Conservation (phyloP, 495 filamentous ascomycete genomes). For the Thermochaetoides thermophila region DNA sequence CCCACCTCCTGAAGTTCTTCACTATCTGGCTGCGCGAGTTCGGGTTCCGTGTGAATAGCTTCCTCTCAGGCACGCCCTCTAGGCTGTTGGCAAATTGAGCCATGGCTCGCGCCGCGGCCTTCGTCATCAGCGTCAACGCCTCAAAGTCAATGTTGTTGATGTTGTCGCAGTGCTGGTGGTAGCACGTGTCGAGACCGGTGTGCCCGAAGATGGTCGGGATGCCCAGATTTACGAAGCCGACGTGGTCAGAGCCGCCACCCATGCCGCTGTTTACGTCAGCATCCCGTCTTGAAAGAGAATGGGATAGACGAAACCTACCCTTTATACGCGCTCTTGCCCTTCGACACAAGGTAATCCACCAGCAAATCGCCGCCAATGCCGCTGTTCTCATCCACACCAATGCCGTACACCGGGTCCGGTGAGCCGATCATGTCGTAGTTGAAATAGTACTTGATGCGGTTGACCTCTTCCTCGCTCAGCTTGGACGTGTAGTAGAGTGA, state of each 20-base stretch:
- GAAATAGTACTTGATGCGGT: conserved; percentile 50
- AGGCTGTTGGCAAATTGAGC: conserved; percentile 36
- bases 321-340: conserved; percentile 16
- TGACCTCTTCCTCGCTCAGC: conserved; percentile 23
- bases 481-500: conserved; percentile 41
- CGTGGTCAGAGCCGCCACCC: conserved; percentile 51
- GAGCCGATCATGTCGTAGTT: conserved; percentile 72
- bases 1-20: conserved; percentile 8
- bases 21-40: conserved; percentile 6
- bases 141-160: conserved; percentile 43
- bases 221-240: conserved; percentile 44
- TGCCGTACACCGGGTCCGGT: conserved; percentile 48
- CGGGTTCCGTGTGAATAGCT: conserved; percentile 10
- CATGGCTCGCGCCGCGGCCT: conserved; percentile 41
- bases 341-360: conserved; percentile 16
- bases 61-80: conserved; percentile 19
- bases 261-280: conserved; percentile 24
- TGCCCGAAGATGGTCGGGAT: conserved; percentile 48
- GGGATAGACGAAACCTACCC: conserved; percentile 1
- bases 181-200: conserved; percentile 54
- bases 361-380: conserved; percentile 19
- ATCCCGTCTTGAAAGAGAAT: too few species aligned
- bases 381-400: conserved; percentile 31
- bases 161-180: conserved; percentile 45
- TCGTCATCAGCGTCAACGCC: conserved; percentile 43